Conservation (phyloP, 2,329 filamentous ascomycete species). For the Zasmidium angulare region DNA sequence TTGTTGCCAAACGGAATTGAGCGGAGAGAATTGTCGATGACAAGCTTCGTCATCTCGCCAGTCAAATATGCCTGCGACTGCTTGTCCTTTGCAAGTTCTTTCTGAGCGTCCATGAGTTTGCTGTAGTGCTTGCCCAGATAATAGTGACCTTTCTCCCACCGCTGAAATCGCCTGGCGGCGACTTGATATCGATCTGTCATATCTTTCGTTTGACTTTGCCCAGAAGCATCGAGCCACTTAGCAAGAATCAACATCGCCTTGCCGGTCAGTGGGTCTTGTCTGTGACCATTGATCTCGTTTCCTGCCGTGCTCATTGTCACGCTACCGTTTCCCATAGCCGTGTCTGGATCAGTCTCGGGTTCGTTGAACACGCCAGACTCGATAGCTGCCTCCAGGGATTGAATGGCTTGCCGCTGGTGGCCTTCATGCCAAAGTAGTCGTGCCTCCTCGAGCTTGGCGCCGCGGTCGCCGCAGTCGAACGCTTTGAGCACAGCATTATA, state of each 20-base stretch:
- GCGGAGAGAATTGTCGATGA: slow-evolving; percentile 90
- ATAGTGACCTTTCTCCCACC: slow-evolving; percentile 97
- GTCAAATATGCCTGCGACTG: slow-evolving; percentile 61
- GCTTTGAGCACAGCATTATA: slow-evolving; percentile 94
- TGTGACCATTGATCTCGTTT: slow-evolving; percentile 32
- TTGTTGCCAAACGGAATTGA: slow-evolving; percentile 88
- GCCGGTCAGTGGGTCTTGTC: slow-evolving; percentile 64
- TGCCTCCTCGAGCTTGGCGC: slow-evolving; percentile 91
- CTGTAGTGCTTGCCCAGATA: slow-evolving; percentile 97
- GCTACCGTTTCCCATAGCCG: slow-evolving; percentile 7
- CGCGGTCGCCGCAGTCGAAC: slow-evolving; percentile 76
- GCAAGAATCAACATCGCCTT: slow-evolving; percentile 85
- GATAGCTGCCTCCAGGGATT: slow-evolving; percentile 84
- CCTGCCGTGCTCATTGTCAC: slow-evolving; percentile 6
- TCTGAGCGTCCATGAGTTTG: slow-evolving; percentile 89
- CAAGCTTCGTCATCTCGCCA: slow-evolving; percentile 81
- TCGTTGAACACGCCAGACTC: slow-evolving; percentile 69
- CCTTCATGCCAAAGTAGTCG: slow-evolving; percentile 90
- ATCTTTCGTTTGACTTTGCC: slow-evolving; percentile 81
- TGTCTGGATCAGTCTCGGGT: slow-evolving; percentile 12
- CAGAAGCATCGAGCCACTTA: slow-evolving; percentile 95
- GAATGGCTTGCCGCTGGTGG: slow-evolving; percentile 91
- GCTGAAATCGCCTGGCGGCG: slow-evolving; percentile 66
- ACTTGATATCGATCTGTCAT: slow-evolving; percentile 80
- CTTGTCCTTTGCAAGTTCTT: slow-evolving; percentile 70